Evolutionary conservation across 345 rosid genomes (phyloP).

Genomic region (Cardiospermum halicacabum): DNA sequence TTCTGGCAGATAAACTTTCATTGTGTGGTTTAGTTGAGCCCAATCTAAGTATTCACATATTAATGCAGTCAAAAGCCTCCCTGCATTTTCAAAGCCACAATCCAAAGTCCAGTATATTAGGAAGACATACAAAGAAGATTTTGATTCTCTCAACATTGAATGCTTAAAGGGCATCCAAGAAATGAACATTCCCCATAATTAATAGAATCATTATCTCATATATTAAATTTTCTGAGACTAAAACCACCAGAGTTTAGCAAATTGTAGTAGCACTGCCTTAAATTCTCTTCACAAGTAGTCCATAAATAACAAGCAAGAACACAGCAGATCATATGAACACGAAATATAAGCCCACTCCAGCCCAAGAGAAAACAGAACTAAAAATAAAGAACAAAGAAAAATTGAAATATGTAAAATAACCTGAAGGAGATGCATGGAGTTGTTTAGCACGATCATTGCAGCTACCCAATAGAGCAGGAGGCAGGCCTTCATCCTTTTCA

Average conservation of each 20-base stretch:
- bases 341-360: not conserved
- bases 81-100: constrained; percentile 39
- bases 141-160: not conserved
- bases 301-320: not conserved
- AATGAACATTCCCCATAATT: too few species aligned
- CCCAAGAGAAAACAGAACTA: not conserved
- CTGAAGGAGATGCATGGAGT: constrained; percentile 95
- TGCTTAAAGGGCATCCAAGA: not conserved
- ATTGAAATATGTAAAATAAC: constrained; percentile 27
- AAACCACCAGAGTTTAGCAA: too few species aligned
- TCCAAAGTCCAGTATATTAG: not conserved
- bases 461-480: constrained; percentile 93
- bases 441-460: constrained; percentile 87
- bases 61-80: constrained; percentile 77
- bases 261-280: too few species aligned
- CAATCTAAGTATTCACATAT: constrained; percentile 93
- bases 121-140: not conserved
- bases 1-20: constrained; percentile 88
- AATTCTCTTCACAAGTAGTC: too few species aligned
- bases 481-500: constrained; percentile 70
- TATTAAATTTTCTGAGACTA: too few species aligned
- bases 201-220: not conserved
- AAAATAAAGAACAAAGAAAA: not conserved
- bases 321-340: not conserved
- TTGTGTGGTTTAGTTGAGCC: constrained; percentile 87